Percentiles rank a stretch among this genome's conserved stretches.
phyloP scores from a whole-genome alignment of 495 filamentous ascomycete genomes.

The Letharia lupina region DNA sequence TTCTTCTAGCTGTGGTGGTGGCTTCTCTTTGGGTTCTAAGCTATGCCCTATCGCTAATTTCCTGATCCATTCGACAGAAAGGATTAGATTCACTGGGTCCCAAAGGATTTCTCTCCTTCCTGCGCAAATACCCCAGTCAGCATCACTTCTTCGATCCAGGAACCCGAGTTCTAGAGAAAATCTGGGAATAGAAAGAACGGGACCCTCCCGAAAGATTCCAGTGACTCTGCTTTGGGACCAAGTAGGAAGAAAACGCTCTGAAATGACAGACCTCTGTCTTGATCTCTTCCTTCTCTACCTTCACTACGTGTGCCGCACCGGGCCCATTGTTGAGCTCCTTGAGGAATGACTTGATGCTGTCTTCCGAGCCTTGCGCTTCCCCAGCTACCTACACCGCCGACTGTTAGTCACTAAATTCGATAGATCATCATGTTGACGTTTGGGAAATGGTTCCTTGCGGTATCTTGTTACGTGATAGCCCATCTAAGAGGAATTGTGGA shows the following conservation, averaged over 20 bases:
- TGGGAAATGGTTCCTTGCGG: neutral
- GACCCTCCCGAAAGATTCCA: neutral
- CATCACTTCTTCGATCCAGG: neutral
- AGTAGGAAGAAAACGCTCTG: constrained; percentile 29
- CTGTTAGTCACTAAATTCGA: neutral
- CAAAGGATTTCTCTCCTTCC: constrained; percentile 2
- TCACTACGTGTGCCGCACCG: constrained; percentile 22
- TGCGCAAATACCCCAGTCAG: neutral
- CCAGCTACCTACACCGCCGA: constrained; percentile 60
- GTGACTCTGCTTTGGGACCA: neutral
- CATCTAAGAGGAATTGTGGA: neutral
- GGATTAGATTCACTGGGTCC: neutral
- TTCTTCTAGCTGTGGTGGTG: neutral
- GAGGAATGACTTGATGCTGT: constrained; percentile 57
- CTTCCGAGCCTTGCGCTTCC: constrained; percentile 70
- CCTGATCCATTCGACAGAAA: neutral
- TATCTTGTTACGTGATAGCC: neutral
- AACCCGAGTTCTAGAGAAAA: neutral
- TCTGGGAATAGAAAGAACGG: no score
- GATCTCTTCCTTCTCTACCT: constrained; percentile 51
- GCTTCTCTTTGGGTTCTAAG: neutral
- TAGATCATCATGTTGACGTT: neutral
- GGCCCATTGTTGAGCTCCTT: constrained; percentile 65
- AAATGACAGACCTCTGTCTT: constrained; percentile 58
- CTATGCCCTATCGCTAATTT: neutral